Evolutionary conservation across 2,329 filamentous ascomycete genomes (phyloP), one percentile per base, ranked within the genome.

Genomic region (Phyllosticta citrichinensis): DNA sequence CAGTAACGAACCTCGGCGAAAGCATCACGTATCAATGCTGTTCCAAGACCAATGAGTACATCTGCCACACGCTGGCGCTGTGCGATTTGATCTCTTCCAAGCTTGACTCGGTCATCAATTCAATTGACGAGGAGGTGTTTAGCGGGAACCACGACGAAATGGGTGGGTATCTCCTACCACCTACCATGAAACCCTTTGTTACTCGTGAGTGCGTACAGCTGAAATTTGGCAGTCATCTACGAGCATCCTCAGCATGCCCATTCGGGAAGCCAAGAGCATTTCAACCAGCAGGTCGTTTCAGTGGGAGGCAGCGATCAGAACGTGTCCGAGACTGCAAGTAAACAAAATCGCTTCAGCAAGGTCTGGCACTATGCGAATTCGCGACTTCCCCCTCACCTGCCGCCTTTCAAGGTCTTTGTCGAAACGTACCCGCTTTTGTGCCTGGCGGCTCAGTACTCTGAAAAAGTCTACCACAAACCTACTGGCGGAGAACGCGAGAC

Each of bases 351-450:
- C 68, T 90, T 91, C 66, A 81, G 85, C 14, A 95, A 94, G 71
- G 87, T 90, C 14, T 87, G 91, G 68, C 75, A 86, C 1, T 95
- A 95, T 70, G 80, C 83, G 54, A 96, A 96, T 70, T 89, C 90
- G 2, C 84, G 82, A 61, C 76, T 95, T 5, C 87, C 89, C 0
- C 76, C 80, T 40, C 77, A 87, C 63, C 77, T 95, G 1, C 83
- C 85, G 0, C 82, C 84, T 0, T 79, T 94, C 55, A 84, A 82
- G 67, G 75, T 93, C 80, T 88, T 78, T 68, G 81, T 73, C 12
- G n/a, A 20, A 8, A 91, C 87, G 0, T 95, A 87, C 73, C 88
- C 86, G 1, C 80, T 96, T 5, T 77, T 95, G 52, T 91, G 86
- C 67, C 80, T 93, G 10, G 91, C 91, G 2, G 89, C 90, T 0